Percentiles rank a stretch among this genome's conserved stretches.
Evolutionary conservation across 345 rosid species (phyloP).

Genomic region (Nasturtium officinale): DNA sequence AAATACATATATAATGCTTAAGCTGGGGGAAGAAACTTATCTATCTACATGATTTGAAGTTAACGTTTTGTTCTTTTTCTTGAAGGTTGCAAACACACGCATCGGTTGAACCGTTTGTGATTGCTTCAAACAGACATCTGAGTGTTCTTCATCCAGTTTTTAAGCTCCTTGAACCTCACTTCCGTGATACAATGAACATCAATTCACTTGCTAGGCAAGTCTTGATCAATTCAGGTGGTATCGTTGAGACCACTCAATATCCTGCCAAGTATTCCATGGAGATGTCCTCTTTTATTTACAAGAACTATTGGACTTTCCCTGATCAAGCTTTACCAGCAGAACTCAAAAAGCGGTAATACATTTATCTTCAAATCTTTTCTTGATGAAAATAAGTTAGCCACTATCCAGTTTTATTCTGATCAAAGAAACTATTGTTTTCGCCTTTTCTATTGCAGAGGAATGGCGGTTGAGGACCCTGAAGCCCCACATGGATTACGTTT

Average conservation of each 20-base stretch:
- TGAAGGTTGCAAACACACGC: slow-evolving; percentile 75
- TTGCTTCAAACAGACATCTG: slow-evolving; percentile 74
- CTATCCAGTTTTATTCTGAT: neutral
- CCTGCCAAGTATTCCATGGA: slow-evolving; percentile 70
- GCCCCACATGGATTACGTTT: slow-evolving; percentile 62
- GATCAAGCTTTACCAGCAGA: slow-evolving; percentile 74
- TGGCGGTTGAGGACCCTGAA: slow-evolving; percentile 64
- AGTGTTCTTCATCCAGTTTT: slow-evolving; percentile 79
- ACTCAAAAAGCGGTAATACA: slow-evolving; percentile 68
- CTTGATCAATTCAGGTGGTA: slow-evolving; percentile 63
- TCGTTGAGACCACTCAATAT: slow-evolving; percentile 61
- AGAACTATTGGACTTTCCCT: slow-evolving; percentile 59
- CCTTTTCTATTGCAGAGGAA: slow-evolving; percentile 50
- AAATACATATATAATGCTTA: slow-evolving; percentile 6
- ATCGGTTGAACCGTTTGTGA: slow-evolving; percentile 66
- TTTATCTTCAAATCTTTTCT: neutral
- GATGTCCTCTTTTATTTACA: slow-evolving; percentile 56
- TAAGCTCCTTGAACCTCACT: slow-evolving; percentile 78
- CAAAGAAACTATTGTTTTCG: neutral
- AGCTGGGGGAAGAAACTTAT: no score
- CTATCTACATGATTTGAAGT: slow-evolving; percentile 12
- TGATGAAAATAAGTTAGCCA: neutral
- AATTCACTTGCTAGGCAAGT: slow-evolving; percentile 64
- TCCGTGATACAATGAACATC: slow-evolving; percentile 80
- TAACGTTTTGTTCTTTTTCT: neutral